A percentile compares a stretch with the other conserved stretches of the same genome.
These are phyloP conservation scores for Fusarium odoratissimum DNA, from an alignment of 2,329 filamentous ascomycete genomes.

Conservation along the genomic window DNA sequence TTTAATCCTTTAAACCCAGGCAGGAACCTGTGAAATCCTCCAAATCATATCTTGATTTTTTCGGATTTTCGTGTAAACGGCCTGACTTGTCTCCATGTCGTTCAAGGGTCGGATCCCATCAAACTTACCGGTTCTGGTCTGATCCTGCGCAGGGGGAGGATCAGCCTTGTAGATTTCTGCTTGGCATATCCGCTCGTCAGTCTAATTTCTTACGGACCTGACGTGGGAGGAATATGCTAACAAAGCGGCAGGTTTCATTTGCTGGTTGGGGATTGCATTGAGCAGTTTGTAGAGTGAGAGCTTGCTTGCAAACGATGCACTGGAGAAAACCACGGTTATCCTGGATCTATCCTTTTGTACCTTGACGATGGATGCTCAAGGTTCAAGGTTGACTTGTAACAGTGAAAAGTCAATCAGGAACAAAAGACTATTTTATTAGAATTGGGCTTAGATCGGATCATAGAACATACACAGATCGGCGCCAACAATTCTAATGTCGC, in stretches of 20 bases:
- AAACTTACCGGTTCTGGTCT: background rate
- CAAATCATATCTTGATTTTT: background rate
- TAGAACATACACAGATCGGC: background rate
- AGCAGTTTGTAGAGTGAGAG: background rate
- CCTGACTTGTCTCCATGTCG: background rate
- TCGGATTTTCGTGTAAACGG: background rate
- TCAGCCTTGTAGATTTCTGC: background rate
- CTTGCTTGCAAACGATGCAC: background rate
- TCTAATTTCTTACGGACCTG: background rate
- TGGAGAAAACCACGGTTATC: background rate
- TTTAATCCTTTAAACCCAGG: background rate
- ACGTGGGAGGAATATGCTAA: background rate
- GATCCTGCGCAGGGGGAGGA: background rate
- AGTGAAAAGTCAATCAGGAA: no score
- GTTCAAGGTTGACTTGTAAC: background rate
- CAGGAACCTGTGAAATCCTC: background rate
- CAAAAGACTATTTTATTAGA: background rate
- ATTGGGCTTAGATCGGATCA: background rate
- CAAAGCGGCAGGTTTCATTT: background rate
- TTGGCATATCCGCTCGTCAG: background rate
- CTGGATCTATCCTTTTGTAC: background rate
- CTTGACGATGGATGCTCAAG: background rate
- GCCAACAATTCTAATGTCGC: background rate
- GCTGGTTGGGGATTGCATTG: background rate
- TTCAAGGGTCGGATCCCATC: background rate